These are phyloP conservation scores for Chenopodium album DNA, from an alignment of 148 eudicot genomes.

Conservation along the genomic window DNA sequence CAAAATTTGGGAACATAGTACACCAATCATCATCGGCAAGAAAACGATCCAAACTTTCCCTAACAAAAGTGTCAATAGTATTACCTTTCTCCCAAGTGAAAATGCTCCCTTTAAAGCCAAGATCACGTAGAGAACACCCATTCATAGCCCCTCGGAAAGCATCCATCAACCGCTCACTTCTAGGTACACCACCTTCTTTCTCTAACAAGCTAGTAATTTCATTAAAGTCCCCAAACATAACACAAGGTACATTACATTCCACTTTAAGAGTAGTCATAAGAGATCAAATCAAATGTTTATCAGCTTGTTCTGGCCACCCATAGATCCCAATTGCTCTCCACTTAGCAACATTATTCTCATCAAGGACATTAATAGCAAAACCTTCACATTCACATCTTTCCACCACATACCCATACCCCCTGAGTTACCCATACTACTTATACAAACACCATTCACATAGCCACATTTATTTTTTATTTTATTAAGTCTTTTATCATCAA, in stretches of 20 bases:
- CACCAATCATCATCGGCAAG: background rate
- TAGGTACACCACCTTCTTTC: background rate
- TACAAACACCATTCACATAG: too few species aligned
- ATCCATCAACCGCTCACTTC: background rate
- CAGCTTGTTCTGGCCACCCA: background rate
- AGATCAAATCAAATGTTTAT: background rate
- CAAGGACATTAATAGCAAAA: background rate
- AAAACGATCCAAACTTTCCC: background rate
- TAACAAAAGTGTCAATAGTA: fast-evolving
- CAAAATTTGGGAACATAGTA: fast-evolving
- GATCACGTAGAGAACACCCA: background rate
- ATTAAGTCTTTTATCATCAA: too few species aligned
- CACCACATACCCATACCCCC: too few species aligned
- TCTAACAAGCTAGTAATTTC: background rate
- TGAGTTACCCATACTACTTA: too few species aligned
- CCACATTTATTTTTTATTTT: too few species aligned
- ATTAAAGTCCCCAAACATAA: background rate
- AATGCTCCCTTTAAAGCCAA: background rate
- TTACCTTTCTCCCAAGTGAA: background rate
- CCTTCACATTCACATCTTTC: background rate
- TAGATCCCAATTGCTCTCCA: background rate
- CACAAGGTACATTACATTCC: background rate
- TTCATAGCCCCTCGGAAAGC: background rate
- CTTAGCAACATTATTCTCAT: fast-evolving
- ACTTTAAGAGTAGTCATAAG: fast-evolving